Conservation (phyloP, 2,329 filamentous ascomycete species). For the Byssothecium circinans region DNA sequence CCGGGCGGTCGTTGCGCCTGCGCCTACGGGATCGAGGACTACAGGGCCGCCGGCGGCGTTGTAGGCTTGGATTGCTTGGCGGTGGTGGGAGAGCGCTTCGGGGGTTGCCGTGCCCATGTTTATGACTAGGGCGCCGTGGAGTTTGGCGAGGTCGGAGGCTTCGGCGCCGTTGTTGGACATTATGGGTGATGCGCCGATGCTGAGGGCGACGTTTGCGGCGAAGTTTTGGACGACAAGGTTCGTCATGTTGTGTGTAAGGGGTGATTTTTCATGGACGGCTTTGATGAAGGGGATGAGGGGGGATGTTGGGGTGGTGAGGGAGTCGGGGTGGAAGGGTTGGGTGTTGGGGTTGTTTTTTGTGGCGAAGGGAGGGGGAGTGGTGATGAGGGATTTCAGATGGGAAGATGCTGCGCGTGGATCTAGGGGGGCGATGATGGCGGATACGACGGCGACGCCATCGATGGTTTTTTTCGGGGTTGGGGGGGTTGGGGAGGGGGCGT, state of each 20-base stretch:
- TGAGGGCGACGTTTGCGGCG: constrained; percentile 84
- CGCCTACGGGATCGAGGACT: constrained; percentile 87
- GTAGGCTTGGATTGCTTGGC: constrained; percentile 76
- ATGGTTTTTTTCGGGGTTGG: constrained; percentile 63
- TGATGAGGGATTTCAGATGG: constrained; percentile 61
- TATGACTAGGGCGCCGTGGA: constrained; percentile 79
- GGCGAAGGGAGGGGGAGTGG: constrained; percentile 27
- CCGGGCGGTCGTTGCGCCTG: constrained; percentile 77
- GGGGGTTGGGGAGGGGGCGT: constrained; percentile 34
- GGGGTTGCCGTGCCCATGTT: constrained; percentile 94
- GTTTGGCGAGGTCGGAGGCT: constrained; percentile 73
- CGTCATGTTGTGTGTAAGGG: constrained; percentile 94
- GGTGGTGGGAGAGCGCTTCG: constrained; percentile 71
- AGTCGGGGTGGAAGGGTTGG: constrained; percentile 5
- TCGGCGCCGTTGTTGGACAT: constrained; percentile 90
- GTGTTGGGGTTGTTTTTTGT: constrained; percentile 18
- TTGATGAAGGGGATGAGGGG: constrained; percentile 53
- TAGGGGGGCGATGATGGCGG: constrained; percentile 75
- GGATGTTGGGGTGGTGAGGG: constrained; percentile 15
- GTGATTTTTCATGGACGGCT: constrained; percentile 63
- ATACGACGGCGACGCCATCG: constrained; percentile 85
- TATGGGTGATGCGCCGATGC: constrained; percentile 84
- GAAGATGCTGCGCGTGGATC: constrained; percentile 67
- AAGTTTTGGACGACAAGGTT: constrained; percentile 96
- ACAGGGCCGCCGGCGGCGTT: constrained; percentile 75